Conservation (phyloP, 257 asterid species). For the Penstemon newberryi region DNA sequence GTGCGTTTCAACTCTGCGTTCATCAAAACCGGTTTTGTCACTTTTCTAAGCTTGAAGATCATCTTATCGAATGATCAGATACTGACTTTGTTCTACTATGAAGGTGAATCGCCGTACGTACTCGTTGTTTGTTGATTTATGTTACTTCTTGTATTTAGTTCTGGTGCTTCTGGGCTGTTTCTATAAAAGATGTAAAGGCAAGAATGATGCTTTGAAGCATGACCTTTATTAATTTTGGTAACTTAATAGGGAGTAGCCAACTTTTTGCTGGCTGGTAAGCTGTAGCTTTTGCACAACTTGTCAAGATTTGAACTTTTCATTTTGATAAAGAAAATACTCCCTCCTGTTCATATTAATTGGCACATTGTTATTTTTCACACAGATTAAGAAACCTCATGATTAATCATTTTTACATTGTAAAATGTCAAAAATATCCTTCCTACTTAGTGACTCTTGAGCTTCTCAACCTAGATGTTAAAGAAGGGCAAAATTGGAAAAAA, state of each 20-base stretch:
- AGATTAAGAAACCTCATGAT: no score
- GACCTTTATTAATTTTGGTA: slow-evolving; percentile 18
- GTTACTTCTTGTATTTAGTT: slow-evolving; percentile 40
- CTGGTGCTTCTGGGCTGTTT: slow-evolving; percentile 37
- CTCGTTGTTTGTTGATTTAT: slow-evolving; percentile 57
- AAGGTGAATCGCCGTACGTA: slow-evolving; percentile 31
- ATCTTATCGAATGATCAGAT: slow-evolving; percentile 32
- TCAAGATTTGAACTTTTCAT: slow-evolving; percentile 10
- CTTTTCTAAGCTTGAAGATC: slow-evolving; percentile 47
- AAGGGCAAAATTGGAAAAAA: no score
- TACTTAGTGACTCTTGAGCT: no score
- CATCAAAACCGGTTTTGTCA: slow-evolving; percentile 48
- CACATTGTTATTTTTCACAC: no score
- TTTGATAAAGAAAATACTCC: slow-evolving; percentile 23
- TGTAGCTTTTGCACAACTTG: slow-evolving; percentile 23
- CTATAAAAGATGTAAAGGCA: slow-evolving; percentile 39
- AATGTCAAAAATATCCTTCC: no score
- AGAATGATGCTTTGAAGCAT: slow-evolving; percentile 32
- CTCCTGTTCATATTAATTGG: slow-evolving; percentile 4
- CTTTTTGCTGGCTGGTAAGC: slow-evolving; percentile 51
- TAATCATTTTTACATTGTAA: no score
- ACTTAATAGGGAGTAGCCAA: slow-evolving; percentile 44
- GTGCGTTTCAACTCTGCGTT: slow-evolving; percentile 63
- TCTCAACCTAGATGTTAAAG: no score
- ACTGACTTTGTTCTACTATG: slow-evolving; percentile 34